Percentiles rank a stretch among this genome's conserved stretches.
phyloP scores from a whole-genome alignment of 2,329 filamentous ascomycete species.

The Chrysosporium keratinophilum region DNA sequence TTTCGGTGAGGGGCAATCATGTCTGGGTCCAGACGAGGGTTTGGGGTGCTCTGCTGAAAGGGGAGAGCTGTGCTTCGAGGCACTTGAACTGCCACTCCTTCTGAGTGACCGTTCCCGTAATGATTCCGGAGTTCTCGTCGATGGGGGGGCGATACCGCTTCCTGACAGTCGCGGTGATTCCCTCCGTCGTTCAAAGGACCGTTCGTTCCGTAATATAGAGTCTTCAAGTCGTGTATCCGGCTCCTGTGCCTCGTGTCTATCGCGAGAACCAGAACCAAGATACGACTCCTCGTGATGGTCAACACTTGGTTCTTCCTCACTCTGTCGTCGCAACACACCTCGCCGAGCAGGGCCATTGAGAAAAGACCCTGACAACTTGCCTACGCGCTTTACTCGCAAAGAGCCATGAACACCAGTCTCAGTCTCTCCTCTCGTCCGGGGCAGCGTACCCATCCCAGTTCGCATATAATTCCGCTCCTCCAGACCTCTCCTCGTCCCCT shows the following conservation, averaged over 20 bases:
- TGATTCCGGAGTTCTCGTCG: slow-evolving; percentile 14
- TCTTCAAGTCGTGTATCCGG: not conserved
- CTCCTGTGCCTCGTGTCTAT: not conserved
- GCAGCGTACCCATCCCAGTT: slow-evolving; percentile 16
- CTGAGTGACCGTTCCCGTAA: slow-evolving; percentile 1
- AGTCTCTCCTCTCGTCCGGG: slow-evolving; percentile 43
- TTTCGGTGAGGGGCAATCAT: not conserved
- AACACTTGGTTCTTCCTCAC: slow-evolving; percentile 52
- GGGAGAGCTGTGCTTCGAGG: not conserved
- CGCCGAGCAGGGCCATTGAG: slow-evolving; percentile 69
- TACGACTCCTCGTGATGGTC: slow-evolving; percentile 20
- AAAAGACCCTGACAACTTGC: slow-evolving; percentile 65
- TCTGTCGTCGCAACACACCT: slow-evolving; percentile 51
- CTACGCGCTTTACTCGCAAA: slow-evolving; percentile 65
- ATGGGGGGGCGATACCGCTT: slow-evolving; percentile 13
- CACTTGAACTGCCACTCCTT: not conserved
- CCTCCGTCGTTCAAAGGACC: slow-evolving; percentile 10
- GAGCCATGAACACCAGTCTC: slow-evolving; percentile 59
- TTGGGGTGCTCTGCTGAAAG: not conserved
- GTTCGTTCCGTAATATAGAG: slow-evolving; percentile 4
- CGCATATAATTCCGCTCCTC: slow-evolving; percentile 22
- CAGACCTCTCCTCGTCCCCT: slow-evolving; percentile 25
- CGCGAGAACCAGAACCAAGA: not conserved
- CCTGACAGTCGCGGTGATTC: slow-evolving; percentile 19
- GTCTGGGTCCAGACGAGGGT: not conserved